phyloP scores from a whole-genome alignment of 2,329 filamentous ascomycete genomes.

The Xylaria polymorpha region DNA sequence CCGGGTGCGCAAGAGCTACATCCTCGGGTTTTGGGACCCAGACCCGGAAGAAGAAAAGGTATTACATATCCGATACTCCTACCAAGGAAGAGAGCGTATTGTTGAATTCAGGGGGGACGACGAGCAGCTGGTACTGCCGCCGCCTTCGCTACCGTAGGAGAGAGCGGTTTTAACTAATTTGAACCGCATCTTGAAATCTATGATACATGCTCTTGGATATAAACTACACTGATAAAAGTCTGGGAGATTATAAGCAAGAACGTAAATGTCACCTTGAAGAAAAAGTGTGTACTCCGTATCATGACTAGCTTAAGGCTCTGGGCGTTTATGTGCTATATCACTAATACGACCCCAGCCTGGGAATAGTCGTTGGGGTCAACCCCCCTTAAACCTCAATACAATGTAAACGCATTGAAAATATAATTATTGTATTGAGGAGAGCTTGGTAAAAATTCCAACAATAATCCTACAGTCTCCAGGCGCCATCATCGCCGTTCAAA shows the following conservation, averaged over 20 bases:
- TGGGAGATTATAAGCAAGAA: background rate
- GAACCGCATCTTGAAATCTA: background rate
- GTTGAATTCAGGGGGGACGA: constrained; percentile 51
- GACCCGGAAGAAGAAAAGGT: constrained; percentile 57
- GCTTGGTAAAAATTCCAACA: background rate
- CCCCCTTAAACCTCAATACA: too few species aligned
- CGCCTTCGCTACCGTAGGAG: background rate
- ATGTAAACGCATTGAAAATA: background rate
- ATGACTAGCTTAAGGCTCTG: too few species aligned
- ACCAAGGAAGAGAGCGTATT: constrained; percentile 51
- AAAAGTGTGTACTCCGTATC: too few species aligned
- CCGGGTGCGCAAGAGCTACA: constrained; percentile 53
- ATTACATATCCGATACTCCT: constrained; percentile 59
- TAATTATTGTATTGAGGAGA: background rate
- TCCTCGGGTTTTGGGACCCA: constrained; percentile 65
- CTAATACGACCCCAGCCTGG: too few species aligned
- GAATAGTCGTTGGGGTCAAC: too few species aligned
- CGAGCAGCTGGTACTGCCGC: constrained; percentile 3
- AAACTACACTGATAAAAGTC: too few species aligned
- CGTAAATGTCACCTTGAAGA: background rate
- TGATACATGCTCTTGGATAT: background rate
- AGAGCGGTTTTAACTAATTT: background rate
- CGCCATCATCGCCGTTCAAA: background rate
- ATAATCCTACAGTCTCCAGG: background rate
- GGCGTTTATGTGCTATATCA: too few species aligned